Evolutionary conservation across 2,329 filamentous ascomycete species (phyloP), one percentile per base, ranked within the genome.

Genomic region (Fusarium scirpi): DNA sequence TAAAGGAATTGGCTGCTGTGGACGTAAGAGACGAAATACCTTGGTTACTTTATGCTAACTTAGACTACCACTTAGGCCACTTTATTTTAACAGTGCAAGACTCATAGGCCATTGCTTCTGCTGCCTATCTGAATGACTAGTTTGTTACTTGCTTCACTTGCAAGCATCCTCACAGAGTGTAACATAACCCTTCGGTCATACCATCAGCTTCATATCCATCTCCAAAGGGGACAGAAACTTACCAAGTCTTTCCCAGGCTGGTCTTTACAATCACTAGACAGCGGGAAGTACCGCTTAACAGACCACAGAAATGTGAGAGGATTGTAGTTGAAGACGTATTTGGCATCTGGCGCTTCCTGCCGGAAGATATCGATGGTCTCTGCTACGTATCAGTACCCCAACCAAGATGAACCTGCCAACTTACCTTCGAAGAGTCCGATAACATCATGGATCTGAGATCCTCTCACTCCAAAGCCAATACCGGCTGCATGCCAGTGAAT

Each of bases 251-350:
- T 65, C 0, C 62, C 60, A 0, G 52, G 62, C 0, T 30, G 30
- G 1, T 44, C 32, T 27, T 48, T 65, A 2, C 62, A 65, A 7
- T 59, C 30, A 2, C 41, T 65, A 0, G 52, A 52, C 1, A 65
- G 2, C 0, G 62, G 52, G 1, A 65, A 65, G 3, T 65, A 65
- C 4, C 62, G 8, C 8, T 58, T 59, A 0, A 65, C 60, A 7
- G 62, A 65, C 62, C 62, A 65, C 0, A 65, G 3, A 13, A 65
- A 65, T 0, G 46, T 52, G 4, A 65, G 22, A 0, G 62, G 62
- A 7, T 65, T 65, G 6, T 65, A 65, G 9, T 65, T 65, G 13
- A 65, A 65, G 0, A 65, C 60, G 4, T 43, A 52, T 11, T 59
- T 65, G 0, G 62, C 46, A 58, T 59, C 32, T 0, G 60, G 40